Evolutionary conservation across 305 asterid species (phyloP).

Genomic region (Rubia balearica): DNA sequence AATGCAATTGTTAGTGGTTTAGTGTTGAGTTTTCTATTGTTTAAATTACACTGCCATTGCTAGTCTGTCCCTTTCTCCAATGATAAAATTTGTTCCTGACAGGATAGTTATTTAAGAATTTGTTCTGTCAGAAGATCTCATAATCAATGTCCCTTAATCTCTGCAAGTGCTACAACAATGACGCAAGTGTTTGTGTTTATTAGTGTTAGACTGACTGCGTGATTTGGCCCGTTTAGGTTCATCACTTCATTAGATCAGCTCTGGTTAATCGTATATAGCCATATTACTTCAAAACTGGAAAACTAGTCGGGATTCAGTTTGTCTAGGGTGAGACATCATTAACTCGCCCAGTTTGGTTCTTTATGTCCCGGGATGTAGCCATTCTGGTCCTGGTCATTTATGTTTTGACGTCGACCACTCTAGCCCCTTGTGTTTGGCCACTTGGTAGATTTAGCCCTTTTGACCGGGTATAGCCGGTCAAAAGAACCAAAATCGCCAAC

Average conservation of each 20-base stretch:
- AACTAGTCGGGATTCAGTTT: too few species aligned
- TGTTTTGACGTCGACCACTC: too few species aligned
- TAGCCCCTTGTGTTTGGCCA: neutral
- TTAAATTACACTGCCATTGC: neutral
- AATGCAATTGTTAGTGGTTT: neutral
- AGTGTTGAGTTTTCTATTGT: neutral
- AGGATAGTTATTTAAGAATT: neutral
- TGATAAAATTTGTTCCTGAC: neutral
- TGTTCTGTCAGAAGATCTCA: neutral
- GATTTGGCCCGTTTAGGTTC: neutral
- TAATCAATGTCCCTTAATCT: neutral
- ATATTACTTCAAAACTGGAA: neutral
- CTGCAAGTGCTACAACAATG: neutral
- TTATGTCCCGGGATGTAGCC: too few species aligned
- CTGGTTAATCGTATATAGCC: neutral
- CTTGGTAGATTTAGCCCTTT: neutral
- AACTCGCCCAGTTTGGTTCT: too few species aligned
- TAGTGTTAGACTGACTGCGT: neutral
- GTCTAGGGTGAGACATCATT: neutral
- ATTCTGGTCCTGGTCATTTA: too few species aligned
- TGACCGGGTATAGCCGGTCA: neutral
- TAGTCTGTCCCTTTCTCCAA: neutral
- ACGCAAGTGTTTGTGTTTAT: neutral
- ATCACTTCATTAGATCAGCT: neutral
- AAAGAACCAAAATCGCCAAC: neutral